Base-by-base conservation (phyloP, 768 basidiomycete genomes). In the Boletus tylopilopsis region DNA sequence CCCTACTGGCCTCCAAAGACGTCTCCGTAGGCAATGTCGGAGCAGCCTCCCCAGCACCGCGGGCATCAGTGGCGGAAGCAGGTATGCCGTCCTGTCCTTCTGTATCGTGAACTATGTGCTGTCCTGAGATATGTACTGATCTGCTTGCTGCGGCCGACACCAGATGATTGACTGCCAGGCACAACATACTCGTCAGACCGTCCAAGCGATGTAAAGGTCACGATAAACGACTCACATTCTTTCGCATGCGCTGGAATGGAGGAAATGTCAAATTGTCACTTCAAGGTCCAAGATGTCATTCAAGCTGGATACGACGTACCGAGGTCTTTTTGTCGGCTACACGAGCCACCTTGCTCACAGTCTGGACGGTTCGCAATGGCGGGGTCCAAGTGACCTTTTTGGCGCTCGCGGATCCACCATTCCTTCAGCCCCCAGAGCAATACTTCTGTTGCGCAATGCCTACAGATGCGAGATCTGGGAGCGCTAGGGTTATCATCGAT, bases 391-490 rank as follows among this genome's bases (percentile, higher is more conserved):
- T 79, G 76, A 15, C 84, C 88, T 58, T 82, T 86, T 68, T 73
- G 76, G 24, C 89, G 78, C 66, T 91, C 88, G 42, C 84, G 73
- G 29, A 90, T 69, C 88, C 90, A 91, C 89, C 89, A 92, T 33
- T 84, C 87, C 52, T 76, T 80, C 37, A 91, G 61, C 11, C 89
- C 89, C 73, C 81, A 87, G 3, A 90, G 70, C 16, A 91, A 71
- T 2, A 90, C 76, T 63, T 90, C 87, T 0, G 81, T 74, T 2
- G 90, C 85, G 61, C 89, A 92, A 35, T 79, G 67, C 54, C 89
- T 73, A 62, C 89, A 92, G 36, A 84, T 79, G 41, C 72, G 76
- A 39, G 65, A 74, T 21, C 84, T 78, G n/a, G 85, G 79, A 3
- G 78, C 75, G 22, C 74, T 73, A 4, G 81, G 75, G 46, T 81